A percentile compares a stretch with the other conserved stretches of the same genome.
These are phyloP conservation scores for Monoraphidium neglectum DNA, from an alignment of 139 green algal species.

Conservation along the genomic window DNA sequence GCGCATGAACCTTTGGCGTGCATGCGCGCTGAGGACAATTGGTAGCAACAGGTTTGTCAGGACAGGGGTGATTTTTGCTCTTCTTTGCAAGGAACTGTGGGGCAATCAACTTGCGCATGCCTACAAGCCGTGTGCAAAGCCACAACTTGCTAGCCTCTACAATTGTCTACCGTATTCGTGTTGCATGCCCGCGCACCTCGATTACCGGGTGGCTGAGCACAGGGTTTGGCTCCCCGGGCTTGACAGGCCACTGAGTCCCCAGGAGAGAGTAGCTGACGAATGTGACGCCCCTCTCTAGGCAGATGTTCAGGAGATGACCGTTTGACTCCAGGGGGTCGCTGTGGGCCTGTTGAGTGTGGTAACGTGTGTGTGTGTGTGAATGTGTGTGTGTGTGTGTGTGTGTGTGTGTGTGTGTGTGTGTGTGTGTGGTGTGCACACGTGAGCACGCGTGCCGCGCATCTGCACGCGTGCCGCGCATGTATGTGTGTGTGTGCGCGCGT, in stretches of 20 bases:
- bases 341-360: not conserved
- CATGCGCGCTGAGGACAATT: not conserved
- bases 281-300: conserved; percentile 47
- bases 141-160: not conserved
- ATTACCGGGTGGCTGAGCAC: conserved; percentile 51
- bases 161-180: not conserved
- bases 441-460: too few species aligned
- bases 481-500: too few species aligned
- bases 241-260: conserved; percentile 61
- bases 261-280: conserved; percentile 71
- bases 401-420: too few species aligned
- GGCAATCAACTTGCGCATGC: not conserved
- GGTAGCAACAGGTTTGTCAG: not conserved
- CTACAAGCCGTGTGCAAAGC: not conserved
- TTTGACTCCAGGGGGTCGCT: conserved; percentile 31
- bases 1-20: too few species aligned
- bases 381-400: conserved; percentile 19
- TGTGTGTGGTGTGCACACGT: not conserved
- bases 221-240: conserved; percentile 46
- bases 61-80: not conserved
- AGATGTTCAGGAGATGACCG: conserved; percentile 49
- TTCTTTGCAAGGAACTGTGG: not conserved
- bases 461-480: too few species aligned
- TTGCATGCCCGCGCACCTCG: not conserved
- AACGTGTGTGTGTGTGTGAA: not conserved